Conservation (phyloP, 495 filamentous ascomycete species). For the Pyrenopolyporus hunteri region DNA sequence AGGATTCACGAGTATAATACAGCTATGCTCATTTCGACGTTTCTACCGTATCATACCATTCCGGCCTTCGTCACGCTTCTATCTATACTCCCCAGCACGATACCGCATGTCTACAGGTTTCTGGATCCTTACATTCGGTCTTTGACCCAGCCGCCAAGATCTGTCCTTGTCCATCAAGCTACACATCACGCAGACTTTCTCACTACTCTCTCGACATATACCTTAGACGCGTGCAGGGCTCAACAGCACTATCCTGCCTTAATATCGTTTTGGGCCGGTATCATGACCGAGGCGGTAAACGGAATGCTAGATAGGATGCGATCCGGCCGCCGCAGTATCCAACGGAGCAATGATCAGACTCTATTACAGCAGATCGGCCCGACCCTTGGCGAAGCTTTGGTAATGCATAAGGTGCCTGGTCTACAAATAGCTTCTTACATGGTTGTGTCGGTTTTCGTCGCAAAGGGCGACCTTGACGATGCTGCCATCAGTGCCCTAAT, state of each 20-base stretch:
- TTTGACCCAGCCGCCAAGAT: constrained; percentile 73
- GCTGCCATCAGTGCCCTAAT: constrained; percentile 77
- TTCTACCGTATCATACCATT: constrained; percentile 88
- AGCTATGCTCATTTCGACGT: constrained; percentile 75
- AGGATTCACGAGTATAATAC: constrained; percentile 94
- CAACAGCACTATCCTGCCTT: constrained; percentile 74
- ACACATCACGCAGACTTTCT: constrained; percentile 75
- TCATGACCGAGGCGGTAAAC: constrained; percentile 80
- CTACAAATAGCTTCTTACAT: constrained; percentile 87
- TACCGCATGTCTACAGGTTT: constrained; percentile 79
- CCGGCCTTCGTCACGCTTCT: constrained; percentile 81
- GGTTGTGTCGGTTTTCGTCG: constrained; percentile 81
- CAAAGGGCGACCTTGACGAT: constrained; percentile 78
- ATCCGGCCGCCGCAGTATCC: constrained; percentile 70
- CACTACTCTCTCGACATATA: constrained; percentile 72
- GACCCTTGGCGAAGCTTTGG: constrained; percentile 74
- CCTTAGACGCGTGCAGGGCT: constrained; percentile 68
- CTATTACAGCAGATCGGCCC: constrained; percentile 76
- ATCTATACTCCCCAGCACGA: constrained; percentile 74
- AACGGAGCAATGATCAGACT: constrained; percentile 77
- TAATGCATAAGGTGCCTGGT: constrained; percentile 73
- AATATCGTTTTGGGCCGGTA: constrained; percentile 84
- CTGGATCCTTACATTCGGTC: constrained; percentile 82
- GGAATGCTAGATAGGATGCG: constrained; percentile 76
- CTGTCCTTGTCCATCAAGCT: constrained; percentile 79